Base-by-base conservation (phyloP, 2,329 filamentous ascomycete species). In the Cercospora janseana region DNA sequence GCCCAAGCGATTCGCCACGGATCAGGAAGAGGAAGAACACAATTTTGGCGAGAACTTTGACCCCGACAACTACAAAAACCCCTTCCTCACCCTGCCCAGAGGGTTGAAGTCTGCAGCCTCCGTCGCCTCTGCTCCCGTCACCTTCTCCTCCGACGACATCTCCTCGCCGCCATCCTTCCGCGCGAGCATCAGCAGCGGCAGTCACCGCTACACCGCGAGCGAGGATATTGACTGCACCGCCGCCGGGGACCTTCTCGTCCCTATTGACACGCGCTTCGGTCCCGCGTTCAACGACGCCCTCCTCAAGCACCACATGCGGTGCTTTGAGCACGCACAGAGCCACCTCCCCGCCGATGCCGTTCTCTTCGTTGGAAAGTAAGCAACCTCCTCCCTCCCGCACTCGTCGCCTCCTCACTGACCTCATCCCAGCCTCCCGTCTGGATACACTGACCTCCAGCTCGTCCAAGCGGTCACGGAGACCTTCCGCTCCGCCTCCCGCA, bases 201-300 rank as follows among this genome's bases (percentile, higher is more conserved):
- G 20, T 23, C 20, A 24, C n/a, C 35, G 35, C 2, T 38, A 38
- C 20, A 38, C 35, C 12, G 20, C 35, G 7, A 38, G 20, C 35
- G 35, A 38, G 26, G 35, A 38, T 9, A 24, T 38, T n/a, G 10
- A 10, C 12, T 23, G 23, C 20, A 20, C 35, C n/a, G 13, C n/a
- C 10, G 35, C 16, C 35, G 35, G 35, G 15, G 35, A 38, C n/a
- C 35, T 38, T 38, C 35, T 38, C 35, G 35, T 38, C 35, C 35
- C 35, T 8, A 26, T 38, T 13, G 21, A 38, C 35, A 38, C 35
- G 12, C 35, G 35, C 35, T 38, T 38, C 35, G 35, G 35, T 24
- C 35, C 35, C 21, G 35, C 35, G 16, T 38, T 12, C 35, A 38
- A 38, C 35, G 20, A 38, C 23, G 26, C 23, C 20, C 35, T 38